Evolutionary conservation across 1,139 yeast genomes (phyloP), one percentile per base, ranked within the genome.

Genomic region (Arxiozyma slooffiae): DNA sequence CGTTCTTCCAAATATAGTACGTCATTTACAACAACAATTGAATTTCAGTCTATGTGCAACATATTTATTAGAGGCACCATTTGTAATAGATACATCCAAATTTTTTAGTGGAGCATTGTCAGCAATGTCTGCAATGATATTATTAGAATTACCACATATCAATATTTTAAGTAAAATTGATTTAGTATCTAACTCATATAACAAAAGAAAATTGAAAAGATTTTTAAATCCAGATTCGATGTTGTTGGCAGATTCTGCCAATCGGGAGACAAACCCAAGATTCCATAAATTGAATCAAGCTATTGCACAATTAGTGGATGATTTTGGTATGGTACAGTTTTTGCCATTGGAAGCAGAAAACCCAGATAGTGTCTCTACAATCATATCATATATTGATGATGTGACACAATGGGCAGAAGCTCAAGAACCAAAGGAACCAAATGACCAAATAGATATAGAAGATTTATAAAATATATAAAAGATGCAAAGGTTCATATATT

Each of bases 101-200:
- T 94, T 89, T 69, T 94, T 92, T 66, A 85, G 95, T 46, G 98
- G 98, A 2, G 95, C 96, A 0, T 73, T 94, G 56, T 82, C 92
- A 64, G 99, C 99, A 38, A 94, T 94, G 98, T 83, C 95, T 30
- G 96, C 98, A 1, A 94, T 94, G 99, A 87, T 92, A 44, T 72
- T 92, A 53, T 74, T 92, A 50, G 99, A 92, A 66, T 76, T 92
- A 44, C 99, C 99, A 16, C 99, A 92, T 67, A 82, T 92, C 54
- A 92, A 92, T 65, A 80, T 92, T 40, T 72, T 90, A 47, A 85
- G 95, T 50, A 92, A 92, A 63, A 71, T 86, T 53, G 99, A 94
- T 64, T 75, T 92, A 62, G 80, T 92, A 45, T 85, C 85, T 60
- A 85, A 82, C 60, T 85, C 85, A 41, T 80, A 80, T 42, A 80